These are phyloP conservation scores for Suhomyces sp. DNA, from an alignment of 805 yeast genomes.

Conservation along the genomic window DNA sequence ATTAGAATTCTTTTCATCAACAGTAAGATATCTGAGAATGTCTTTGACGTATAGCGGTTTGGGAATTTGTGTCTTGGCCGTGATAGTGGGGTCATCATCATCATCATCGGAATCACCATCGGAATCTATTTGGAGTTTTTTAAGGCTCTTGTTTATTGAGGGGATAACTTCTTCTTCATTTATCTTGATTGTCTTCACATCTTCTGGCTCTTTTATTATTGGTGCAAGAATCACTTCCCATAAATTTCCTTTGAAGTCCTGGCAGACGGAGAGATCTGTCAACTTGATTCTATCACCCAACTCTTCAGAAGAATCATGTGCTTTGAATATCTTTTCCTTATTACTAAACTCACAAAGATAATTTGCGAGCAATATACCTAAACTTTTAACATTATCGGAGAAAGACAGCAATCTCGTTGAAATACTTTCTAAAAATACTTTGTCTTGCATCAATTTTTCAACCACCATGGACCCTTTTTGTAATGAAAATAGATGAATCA, in stretches of 20 bases:
- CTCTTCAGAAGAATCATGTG: neutral
- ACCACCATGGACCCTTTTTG: slow-evolving; percentile 20
- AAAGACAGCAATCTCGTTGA: slow-evolving; percentile 54
- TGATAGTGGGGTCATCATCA: slow-evolving; percentile 50
- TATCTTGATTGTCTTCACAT: no score
- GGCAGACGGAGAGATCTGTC: neutral
- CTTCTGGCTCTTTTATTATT: slow-evolving; percentile 3
- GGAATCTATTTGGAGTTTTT: no score
- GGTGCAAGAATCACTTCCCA: slow-evolving; percentile 9
- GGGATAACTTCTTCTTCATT: no score
- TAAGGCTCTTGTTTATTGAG: no score
- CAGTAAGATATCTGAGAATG: slow-evolving; percentile 54
- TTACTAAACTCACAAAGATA: slow-evolving; percentile 35
- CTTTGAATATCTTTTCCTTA: slow-evolving; percentile 30
- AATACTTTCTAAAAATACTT: slow-evolving; percentile 48
- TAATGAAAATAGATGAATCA: slow-evolving; percentile 37
- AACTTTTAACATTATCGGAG: slow-evolving; percentile 42
- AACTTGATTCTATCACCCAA: neutral
- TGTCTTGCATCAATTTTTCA: slow-evolving; percentile 30
- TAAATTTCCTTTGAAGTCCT: neutral
- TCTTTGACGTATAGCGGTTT: slow-evolving; percentile 74
- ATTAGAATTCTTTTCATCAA: slow-evolving; percentile 43
- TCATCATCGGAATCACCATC: slow-evolving; percentile 54
- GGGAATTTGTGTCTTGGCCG: slow-evolving; percentile 32
- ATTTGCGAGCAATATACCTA: slow-evolving; percentile 63